Percentiles rank a stretch among this genome's conserved stretches.
phyloP scores from a whole-genome alignment of 192 early-diverging fungal genomes.

The Backusella macrospora region DNA sequence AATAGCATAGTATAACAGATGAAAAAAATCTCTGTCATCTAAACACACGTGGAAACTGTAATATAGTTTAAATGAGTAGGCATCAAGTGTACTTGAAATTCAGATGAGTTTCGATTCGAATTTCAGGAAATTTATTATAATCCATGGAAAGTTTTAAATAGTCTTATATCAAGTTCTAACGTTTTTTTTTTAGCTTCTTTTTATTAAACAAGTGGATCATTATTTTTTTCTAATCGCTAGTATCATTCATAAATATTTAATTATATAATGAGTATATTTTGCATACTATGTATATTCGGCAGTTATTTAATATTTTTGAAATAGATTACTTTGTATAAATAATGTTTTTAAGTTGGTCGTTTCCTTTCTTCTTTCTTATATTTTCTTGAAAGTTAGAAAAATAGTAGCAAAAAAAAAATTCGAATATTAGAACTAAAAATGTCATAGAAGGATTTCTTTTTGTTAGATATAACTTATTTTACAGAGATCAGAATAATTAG shows the following conservation, averaged over 20 bases:
- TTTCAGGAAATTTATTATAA: not conserved
- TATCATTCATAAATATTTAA: not conserved
- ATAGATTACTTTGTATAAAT: no score
- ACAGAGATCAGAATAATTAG: no score
- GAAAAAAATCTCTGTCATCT: not conserved
- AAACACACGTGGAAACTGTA: slow-evolving; percentile 5
- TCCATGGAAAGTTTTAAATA: no score
- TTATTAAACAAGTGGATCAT: not conserved
- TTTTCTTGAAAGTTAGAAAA: no score
- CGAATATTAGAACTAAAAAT: no score
- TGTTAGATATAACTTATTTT: no score
- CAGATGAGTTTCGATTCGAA: not conserved
- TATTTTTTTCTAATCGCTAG: not conserved
- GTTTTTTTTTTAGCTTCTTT: not conserved
- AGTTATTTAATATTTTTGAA: no score
- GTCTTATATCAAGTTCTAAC: not conserved
- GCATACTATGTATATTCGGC: no score
- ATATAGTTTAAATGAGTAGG: not conserved
- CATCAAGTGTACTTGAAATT: not conserved
- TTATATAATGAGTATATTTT: not conserved
- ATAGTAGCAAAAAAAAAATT: no score
- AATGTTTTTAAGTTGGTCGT: no score
- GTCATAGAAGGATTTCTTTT: no score
- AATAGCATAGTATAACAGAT: not conserved
- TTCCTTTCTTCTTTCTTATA: no score